phyloP scores from a whole-genome alignment of 495 filamentous ascomycete genomes.

The Podospora fimiseda region DNA sequence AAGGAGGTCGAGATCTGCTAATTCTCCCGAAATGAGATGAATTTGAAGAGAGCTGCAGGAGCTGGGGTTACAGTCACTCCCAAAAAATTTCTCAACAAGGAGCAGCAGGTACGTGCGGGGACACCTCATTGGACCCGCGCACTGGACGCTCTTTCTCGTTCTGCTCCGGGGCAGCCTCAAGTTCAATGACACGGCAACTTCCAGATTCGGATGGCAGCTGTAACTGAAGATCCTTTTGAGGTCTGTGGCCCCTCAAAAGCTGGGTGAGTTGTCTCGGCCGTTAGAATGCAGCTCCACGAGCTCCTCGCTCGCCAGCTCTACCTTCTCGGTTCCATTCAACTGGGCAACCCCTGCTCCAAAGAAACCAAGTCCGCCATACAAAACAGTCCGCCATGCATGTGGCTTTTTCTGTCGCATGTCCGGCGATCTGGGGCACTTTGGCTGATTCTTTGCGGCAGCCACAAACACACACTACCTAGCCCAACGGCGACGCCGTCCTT shows the following conservation, averaged over 20 bases:
- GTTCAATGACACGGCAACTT: too few species aligned
- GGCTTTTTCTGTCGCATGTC: background rate
- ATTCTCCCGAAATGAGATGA: background rate
- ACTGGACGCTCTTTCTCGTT: too few species aligned
- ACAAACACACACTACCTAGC: too few species aligned
- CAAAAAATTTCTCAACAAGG: too few species aligned
- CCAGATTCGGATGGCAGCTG: background rate
- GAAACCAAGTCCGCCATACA: background rate
- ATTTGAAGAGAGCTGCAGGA: background rate
- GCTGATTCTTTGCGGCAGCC: background rate
- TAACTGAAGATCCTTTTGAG: background rate
- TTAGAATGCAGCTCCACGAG: constrained; percentile 11
- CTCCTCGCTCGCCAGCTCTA: background rate
- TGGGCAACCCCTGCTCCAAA: background rate
- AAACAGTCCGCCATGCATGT: background rate
- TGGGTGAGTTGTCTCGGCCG: constrained; percentile 16
- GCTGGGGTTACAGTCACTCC: too few species aligned
- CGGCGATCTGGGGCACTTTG: background rate
- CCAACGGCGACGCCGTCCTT: background rate
- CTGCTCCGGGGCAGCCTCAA: too few species aligned
- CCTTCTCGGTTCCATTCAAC: background rate
- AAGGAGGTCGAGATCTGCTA: background rate
- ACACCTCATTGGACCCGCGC: too few species aligned
- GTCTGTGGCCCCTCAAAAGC: background rate
- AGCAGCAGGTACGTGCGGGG: too few species aligned